Conservation (phyloP, 176 grass and related monocot species). For the Avena insularis region DNA sequence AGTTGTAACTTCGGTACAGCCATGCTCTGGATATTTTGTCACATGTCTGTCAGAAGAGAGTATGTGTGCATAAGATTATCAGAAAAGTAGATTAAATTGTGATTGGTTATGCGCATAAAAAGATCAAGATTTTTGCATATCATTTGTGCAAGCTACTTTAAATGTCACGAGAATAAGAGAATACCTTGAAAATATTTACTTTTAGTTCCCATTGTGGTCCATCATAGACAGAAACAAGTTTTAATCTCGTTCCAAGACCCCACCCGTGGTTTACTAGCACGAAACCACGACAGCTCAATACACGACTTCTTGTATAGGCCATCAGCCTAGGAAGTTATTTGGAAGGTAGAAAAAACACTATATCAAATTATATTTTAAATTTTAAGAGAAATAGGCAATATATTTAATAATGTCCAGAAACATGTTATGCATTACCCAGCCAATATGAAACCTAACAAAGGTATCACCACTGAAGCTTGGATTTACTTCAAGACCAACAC, state of each 20-base stretch:
- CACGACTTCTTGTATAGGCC: neutral
- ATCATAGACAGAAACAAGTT: conserved; percentile 1
- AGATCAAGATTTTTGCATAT: too few species aligned
- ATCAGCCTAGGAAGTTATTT: neutral
- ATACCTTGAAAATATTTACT: conserved; percentile 37
- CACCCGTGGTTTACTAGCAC: conserved; percentile 31
- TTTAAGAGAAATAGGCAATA: neutral
- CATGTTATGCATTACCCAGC: conserved; percentile 18
- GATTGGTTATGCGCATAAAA: too few species aligned
- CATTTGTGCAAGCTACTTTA: neutral
- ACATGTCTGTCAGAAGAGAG: too few species aligned
- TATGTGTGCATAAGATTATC: too few species aligned
- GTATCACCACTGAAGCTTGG: conserved; percentile 30
- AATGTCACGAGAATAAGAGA: neutral
- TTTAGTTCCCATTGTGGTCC: conserved; percentile 6
- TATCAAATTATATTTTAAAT: neutral
- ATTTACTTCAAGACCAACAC: neutral
- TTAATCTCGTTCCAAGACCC: conserved; percentile 7
- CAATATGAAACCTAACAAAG: conserved; percentile 24
- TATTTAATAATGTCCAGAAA: neutral
- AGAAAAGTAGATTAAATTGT: too few species aligned
- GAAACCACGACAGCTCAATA: conserved; percentile 33
- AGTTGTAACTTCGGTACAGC: too few species aligned
- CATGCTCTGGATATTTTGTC: too few species aligned
- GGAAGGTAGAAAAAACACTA: neutral